Base-by-base conservation (phyloP, 176 grass and related monocot species). In the Eremochloa ophiuroides region DNA sequence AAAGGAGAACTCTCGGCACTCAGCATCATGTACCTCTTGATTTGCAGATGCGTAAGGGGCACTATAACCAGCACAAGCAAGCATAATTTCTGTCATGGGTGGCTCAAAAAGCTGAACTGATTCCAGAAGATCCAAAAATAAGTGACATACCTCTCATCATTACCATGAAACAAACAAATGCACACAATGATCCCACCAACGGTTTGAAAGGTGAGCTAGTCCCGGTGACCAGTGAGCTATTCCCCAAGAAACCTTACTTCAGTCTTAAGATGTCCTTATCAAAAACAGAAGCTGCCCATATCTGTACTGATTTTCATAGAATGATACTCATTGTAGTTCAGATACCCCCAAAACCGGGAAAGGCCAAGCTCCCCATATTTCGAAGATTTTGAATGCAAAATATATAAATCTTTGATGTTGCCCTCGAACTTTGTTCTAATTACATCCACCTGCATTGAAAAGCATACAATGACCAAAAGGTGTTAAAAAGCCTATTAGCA, bases 271-370 rank as follows among this genome's bases (percentile, higher is more conserved):
- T 33, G 77, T 5, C 53, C 51, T 56, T 58, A 80, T 91, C 55
- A 91, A 75, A 82, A 79, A 77, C 50, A 87, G 70, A 86, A 64
- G 84, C 50, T 85, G 31, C 81, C 77, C 61, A 82, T 82, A 22
- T 85, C 73, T 75, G 70, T 85, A 60, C 27, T 85, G 53, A 82
- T 66, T 75, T 62, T 68, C 55, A 15, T 76, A 44, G 84, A 93
- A 85, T 91, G 90, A 55, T 91, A 88, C 27, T 93, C 90, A 50
- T 98, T 98, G 88, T 95, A 98, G 87, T 98, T 94, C 42, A 98
- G 83, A 91, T 88, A 85, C 9, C 82, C 82, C 95, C 95, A 98
- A 71, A 98, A 94, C 78, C 71, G 86, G 76, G 86, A 93, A 81
- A 95, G 84, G 33, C 90, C 89, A 66, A 93, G 62, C 61, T 98